These are phyloP conservation scores for Russula lepida DNA, from an alignment of 768 basidiomycete genomes.

Conservation along the genomic window DNA sequence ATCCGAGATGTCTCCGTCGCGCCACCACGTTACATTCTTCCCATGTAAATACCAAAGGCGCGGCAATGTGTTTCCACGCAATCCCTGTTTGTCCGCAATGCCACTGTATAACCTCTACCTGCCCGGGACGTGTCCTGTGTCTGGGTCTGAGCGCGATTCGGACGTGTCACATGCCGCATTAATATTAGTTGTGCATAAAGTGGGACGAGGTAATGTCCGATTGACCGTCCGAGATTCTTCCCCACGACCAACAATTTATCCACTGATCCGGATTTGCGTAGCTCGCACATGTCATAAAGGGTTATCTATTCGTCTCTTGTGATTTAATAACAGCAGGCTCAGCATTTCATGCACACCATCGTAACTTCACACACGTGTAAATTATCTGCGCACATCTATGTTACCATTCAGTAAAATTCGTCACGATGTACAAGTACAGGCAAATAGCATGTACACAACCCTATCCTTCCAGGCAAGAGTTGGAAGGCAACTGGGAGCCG, in stretches of 20 bases:
- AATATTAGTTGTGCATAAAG: too few relatives aligned
- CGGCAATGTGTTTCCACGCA: too few relatives aligned
- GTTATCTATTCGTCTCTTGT: too few relatives aligned
- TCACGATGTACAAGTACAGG: not conserved
- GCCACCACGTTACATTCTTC: too few relatives aligned
- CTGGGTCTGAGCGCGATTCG: too few relatives aligned
- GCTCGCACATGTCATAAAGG: slow-evolving; percentile 69
- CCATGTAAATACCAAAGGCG: too few relatives aligned
- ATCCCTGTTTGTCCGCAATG: too few relatives aligned
- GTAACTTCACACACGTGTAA: not conserved
- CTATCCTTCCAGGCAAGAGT: not conserved
- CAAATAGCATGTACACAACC: not conserved
- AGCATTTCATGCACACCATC: not conserved
- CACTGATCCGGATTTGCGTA: slow-evolving; percentile 23
- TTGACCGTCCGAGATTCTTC: slow-evolving; percentile 65
- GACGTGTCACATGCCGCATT: too few relatives aligned
- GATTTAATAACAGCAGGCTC: not conserved
- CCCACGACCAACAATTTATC: not conserved
- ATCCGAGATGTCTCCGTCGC: too few relatives aligned
- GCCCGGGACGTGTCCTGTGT: too few relatives aligned
- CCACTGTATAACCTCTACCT: too few relatives aligned
- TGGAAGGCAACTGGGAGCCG: not conserved
- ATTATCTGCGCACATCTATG: not conserved
- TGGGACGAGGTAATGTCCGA: slow-evolving; percentile 43
- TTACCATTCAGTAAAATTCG: not conserved